phyloP scores from a whole-genome alignment of 768 basidiomycete genomes.

The Leccinum uliginosum region DNA sequence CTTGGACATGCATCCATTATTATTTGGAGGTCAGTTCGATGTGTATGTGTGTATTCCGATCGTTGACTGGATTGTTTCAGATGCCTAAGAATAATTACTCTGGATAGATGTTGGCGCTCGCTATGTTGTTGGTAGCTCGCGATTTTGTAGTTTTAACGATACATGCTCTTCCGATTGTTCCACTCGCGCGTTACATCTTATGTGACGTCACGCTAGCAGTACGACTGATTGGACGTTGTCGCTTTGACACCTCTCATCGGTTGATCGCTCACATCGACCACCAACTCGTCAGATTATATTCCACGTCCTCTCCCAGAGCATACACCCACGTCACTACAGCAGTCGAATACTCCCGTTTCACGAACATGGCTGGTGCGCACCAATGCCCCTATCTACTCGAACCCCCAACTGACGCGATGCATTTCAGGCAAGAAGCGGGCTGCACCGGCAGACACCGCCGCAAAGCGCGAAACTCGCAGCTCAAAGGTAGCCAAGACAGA shows the following conservation, averaged over 20 bases:
- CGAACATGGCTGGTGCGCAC: conserved; percentile 29
- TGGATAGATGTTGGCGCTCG: conserved; percentile 13
- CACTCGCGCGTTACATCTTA: conserved; percentile 17
- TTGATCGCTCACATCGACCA: conserved; percentile 10
- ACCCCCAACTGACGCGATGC: background rate
- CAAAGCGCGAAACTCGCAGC: conserved; percentile 39
- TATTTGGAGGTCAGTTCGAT: conserved; percentile 20
- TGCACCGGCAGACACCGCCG: conserved; percentile 32
- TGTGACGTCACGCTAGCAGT: conserved; percentile 32
- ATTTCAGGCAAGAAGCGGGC: conserved; percentile 43
- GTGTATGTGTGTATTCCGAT: background rate
- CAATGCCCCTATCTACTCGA: conserved; percentile 16
- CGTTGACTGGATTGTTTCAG: conserved; percentile 9
- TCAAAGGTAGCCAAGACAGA: conserved; percentile 51
- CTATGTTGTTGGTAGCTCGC: conserved; percentile 19
- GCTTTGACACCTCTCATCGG: conserved; percentile 17
- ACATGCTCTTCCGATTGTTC: conserved; percentile 25
- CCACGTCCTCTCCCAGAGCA: background rate
- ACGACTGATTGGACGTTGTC: conserved; percentile 19
- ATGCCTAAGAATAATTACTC: conserved; percentile 1
- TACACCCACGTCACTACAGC: background rate
- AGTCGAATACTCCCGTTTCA: background rate
- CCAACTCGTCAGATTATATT: background rate
- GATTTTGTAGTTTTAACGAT: conserved; percentile 26
- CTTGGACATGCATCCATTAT: conserved; percentile 10